Evolutionary conservation across 148 eudicot genomes (phyloP).

Genomic region (Silene latifolia): DNA sequence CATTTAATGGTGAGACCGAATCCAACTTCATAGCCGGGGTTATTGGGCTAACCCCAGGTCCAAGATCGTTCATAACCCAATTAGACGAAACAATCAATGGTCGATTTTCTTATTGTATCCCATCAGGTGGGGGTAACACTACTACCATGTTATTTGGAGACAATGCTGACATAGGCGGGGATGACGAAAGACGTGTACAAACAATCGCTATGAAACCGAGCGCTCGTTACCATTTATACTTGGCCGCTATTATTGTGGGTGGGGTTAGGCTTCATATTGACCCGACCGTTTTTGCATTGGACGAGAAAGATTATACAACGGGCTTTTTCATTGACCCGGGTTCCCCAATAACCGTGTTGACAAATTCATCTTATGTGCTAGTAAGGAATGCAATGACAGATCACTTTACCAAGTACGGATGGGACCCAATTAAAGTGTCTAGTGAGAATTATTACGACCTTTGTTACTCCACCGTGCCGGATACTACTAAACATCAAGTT

Average conservation of each 20-base stretch:
- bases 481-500: neutral
- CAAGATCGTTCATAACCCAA: slow-evolving; percentile 17
- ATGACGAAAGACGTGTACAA: neutral
- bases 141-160: neutral
- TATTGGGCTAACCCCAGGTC: slow-evolving; percentile 5
- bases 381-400: neutral
- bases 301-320: neutral
- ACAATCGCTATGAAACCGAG: neutral
- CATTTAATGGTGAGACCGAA: neutral
- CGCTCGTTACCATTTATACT: neutral
- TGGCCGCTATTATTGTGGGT: neutral
- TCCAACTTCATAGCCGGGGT: slow-evolving; percentile 10
- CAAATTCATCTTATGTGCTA: neutral
- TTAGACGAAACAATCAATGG: slow-evolving; percentile 11
- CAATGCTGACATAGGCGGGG: neutral
- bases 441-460: neutral
- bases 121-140: neutral
- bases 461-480: neutral
- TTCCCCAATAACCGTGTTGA: neutral
- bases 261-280: neutral
- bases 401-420: neutral
- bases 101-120: slow-evolving; percentile 16
- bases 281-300: neutral
- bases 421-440: neutral
- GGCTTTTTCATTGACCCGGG: slow-evolving; percentile 13